Conservation (phyloP, 2,329 filamentous ascomycete species). For the Diplocarpon mali region DNA sequence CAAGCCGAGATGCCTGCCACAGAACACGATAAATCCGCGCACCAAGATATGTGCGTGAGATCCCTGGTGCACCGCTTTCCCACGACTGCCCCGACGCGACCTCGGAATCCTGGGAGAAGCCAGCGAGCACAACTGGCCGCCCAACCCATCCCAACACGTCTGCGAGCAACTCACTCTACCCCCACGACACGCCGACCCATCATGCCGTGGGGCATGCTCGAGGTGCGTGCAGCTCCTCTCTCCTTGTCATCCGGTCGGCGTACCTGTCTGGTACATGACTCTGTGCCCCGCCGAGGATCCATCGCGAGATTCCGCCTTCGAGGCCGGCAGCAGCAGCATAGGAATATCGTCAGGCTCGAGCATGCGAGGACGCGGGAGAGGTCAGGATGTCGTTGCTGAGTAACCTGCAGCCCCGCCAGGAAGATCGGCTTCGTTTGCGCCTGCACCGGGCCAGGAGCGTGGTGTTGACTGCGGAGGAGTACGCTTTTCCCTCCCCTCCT, state of each 20-base stretch:
- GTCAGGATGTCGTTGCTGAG: conserved; percentile 10
- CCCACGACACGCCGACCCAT: not conserved
- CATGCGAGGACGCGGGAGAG: not conserved
- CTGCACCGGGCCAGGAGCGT: conserved; percentile 77
- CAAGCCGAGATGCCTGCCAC: no score
- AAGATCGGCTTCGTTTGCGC: conserved; percentile 67
- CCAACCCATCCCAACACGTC: no score
- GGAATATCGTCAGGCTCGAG: not conserved
- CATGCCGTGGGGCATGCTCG: conserved; percentile 17
- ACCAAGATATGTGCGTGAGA: no score
- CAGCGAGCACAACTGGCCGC: no score
- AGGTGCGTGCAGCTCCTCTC: conserved; percentile 12
- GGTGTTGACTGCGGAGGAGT: conserved; percentile 66
- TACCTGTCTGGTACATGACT: no score
- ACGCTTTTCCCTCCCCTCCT: not conserved
- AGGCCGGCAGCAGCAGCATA: no score
- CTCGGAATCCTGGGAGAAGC: no score
- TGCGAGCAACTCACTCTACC: no score
- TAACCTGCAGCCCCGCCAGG: conserved; percentile 45
- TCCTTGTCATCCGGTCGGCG: not conserved
- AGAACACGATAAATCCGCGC: no score
- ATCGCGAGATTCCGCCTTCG: not conserved
- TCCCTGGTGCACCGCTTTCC: no score
- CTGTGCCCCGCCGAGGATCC: not conserved
- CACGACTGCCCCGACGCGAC: no score